Percentiles rank a stretch among this genome's conserved stretches.
Evolutionary conservation across 139 green algal species (phyloP).

Genomic region (Chlorella sp.): DNA sequence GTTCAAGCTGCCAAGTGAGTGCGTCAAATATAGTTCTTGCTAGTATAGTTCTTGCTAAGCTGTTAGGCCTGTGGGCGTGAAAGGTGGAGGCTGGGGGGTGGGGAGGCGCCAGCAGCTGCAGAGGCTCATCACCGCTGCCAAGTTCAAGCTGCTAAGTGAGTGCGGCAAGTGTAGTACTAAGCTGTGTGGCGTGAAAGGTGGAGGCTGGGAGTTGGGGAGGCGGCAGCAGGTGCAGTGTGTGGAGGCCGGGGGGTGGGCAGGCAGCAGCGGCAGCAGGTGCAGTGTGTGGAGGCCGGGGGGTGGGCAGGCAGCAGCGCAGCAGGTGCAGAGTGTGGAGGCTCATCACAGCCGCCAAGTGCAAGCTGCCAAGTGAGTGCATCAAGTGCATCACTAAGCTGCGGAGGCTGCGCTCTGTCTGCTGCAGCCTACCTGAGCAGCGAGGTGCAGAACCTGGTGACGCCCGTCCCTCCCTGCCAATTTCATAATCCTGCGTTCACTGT

Average conservation of each 20-base stretch:
- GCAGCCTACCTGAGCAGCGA: not conserved
- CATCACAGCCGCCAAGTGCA: slow-evolving; percentile 84
- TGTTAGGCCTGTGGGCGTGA: not conserved
- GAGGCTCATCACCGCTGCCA: not conserved
- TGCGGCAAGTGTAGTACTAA: too few relatives aligned
- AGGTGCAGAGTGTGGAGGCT: too few relatives aligned
- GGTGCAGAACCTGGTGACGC: not conserved
- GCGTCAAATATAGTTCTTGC: too few relatives aligned
- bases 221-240: too few relatives aligned
- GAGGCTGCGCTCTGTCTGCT: too few relatives aligned
- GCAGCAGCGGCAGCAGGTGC: too few relatives aligned
- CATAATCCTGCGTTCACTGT: not conserved
- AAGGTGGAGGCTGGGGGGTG: not conserved
- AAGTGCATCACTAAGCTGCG: too few relatives aligned
- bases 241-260: too few relatives aligned
- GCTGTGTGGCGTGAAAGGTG: not conserved
- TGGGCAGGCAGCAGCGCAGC: too few relatives aligned
- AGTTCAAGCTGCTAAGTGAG: not conserved
- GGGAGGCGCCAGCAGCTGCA: slow-evolving; percentile 77
- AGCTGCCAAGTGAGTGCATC: slow-evolving; percentile 67
- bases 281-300: too few relatives aligned
- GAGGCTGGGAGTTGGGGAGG: too few relatives aligned
- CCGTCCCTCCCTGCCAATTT: too few relatives aligned
- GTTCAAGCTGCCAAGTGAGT: slow-evolving; percentile 79
- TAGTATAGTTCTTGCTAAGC: not conserved